These are phyloP conservation scores for Ophiocordyceps australis DNA, from an alignment of 2,329 filamentous ascomycete genomes.

Conservation along the genomic window DNA sequence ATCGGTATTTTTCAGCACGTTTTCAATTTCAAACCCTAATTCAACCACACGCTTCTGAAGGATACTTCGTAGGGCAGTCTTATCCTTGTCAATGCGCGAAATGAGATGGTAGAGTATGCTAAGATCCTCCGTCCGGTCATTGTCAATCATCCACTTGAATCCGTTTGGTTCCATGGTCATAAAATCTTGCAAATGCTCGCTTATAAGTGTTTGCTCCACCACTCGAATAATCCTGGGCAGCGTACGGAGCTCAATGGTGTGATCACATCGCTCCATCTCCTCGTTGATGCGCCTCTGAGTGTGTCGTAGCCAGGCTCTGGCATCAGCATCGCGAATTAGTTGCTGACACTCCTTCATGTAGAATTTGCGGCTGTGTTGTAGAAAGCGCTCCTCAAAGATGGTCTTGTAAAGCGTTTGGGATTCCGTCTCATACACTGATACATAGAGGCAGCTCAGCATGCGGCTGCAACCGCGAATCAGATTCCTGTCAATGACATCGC, in stretches of 20 bases:
- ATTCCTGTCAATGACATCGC: constrained; percentile 71
- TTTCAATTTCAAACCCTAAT: constrained; percentile 71
- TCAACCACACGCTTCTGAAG: constrained; percentile 62
- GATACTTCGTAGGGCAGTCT: constrained; percentile 48
- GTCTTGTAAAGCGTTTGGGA: constrained; percentile 68
- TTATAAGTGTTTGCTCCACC: constrained; percentile 67
- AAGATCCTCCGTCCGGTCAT: constrained; percentile 64
- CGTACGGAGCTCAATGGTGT: constrained; percentile 59
- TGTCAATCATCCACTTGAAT: constrained; percentile 77
- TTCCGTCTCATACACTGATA: constrained; percentile 61
- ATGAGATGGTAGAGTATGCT: constrained; percentile 69
- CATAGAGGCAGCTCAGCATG: constrained; percentile 82
- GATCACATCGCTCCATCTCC: constrained; percentile 66
- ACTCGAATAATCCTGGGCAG: constrained; percentile 56
- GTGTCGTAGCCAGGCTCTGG: constrained; percentile 63
- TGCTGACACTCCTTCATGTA: constrained; percentile 60
- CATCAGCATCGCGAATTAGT: constrained; percentile 61
- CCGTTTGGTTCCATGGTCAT: constrained; percentile 73
- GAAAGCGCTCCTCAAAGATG: constrained; percentile 63
- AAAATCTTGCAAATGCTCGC: constrained; percentile 60
- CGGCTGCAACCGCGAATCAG: constrained; percentile 68
- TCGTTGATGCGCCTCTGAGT: constrained; percentile 59
- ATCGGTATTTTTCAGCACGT: constrained; percentile 36
- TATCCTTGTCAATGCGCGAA: constrained; percentile 56
- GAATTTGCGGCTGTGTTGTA: constrained; percentile 52